Evolutionary conservation across 192 early-diverging fungal genomes (phyloP).

Genomic region (Podila clonocystis): DNA sequence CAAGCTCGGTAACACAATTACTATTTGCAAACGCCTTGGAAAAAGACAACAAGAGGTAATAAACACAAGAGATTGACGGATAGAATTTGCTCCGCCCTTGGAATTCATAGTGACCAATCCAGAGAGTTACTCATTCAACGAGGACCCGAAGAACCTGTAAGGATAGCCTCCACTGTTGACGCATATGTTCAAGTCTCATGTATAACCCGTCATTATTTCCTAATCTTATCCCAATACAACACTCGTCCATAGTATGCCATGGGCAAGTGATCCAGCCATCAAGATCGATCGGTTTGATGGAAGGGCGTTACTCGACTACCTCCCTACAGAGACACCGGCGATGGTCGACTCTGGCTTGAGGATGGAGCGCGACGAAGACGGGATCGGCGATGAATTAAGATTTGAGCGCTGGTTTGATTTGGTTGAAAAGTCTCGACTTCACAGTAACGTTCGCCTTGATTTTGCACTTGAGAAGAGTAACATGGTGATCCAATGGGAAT

Average conservation of each 20-base stretch:
- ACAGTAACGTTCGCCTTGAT: slow-evolving; percentile 7
- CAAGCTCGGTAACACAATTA: slow-evolving; percentile 10
- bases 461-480: background rate
- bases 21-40: background rate
- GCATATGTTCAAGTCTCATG: too few species aligned
- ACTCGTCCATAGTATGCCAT: slow-evolving; percentile 27
- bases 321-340: slow-evolving; percentile 11
- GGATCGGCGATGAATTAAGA: slow-evolving; percentile 40
- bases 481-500: background rate
- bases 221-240: background rate
- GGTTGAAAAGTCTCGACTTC: slow-evolving; percentile 29
- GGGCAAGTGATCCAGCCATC: slow-evolving; percentile 34
- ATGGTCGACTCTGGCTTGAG: slow-evolving; percentile 39
- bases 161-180: background rate
- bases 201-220: background rate
- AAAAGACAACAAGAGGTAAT: background rate
- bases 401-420: slow-evolving; percentile 46
- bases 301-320: slow-evolving; percentile 31
- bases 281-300: slow-evolving; percentile 47
- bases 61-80: background rate
- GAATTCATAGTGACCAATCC: slow-evolving; percentile 22
- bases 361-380: slow-evolving; percentile 37
- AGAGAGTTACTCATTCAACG: slow-evolving; percentile 30
- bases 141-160: slow-evolving; percentile 36
- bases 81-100: background rate